Evolutionary conservation across 2,329 filamentous ascomycete species (phyloP).

Genomic region (Botrytis fabae): DNA sequence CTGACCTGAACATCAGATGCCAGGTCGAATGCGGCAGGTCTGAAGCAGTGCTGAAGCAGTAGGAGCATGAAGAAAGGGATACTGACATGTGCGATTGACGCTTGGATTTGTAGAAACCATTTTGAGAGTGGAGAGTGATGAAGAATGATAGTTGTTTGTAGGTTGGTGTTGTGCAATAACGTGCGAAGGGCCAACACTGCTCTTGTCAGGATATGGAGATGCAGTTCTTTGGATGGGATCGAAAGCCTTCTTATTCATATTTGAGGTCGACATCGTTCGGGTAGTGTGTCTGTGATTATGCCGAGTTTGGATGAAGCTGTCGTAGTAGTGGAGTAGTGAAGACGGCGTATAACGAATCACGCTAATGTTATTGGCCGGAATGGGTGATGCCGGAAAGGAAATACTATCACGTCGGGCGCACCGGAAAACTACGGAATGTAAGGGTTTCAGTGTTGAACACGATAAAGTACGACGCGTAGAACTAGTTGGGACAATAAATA

Average conservation of each 20-base stretch:
- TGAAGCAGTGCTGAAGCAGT: background rate
- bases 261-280: constrained; percentile 20
- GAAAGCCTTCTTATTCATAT: constrained; percentile 23
- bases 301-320: constrained; percentile 20
- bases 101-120: constrained; percentile 23
- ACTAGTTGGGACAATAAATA: background rate
- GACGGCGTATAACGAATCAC: constrained; percentile 18
- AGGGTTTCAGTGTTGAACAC: constrained; percentile 12
- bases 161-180: constrained; percentile 33
- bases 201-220: constrained; percentile 39
- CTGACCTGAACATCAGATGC: background rate
- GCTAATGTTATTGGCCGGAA: constrained; percentile 24
- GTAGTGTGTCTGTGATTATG: constrained; percentile 16
- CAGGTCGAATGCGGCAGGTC: background rate
- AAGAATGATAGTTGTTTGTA: constrained; percentile 34
- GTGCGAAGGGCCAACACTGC: constrained; percentile 33
- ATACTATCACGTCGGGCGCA: constrained; percentile 14
- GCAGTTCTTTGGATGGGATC: constrained; percentile 36
- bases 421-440: constrained; percentile 22
- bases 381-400: constrained; percentile 22
- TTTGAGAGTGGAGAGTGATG: constrained; percentile 37
- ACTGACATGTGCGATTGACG: constrained; percentile 56
- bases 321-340: constrained; percentile 20
- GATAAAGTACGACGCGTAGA: background rate
- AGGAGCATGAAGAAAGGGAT: constrained; percentile 41